Conservation (phyloP, 2,329 filamentous ascomycete genomes). For the Botrytis porri region DNA sequence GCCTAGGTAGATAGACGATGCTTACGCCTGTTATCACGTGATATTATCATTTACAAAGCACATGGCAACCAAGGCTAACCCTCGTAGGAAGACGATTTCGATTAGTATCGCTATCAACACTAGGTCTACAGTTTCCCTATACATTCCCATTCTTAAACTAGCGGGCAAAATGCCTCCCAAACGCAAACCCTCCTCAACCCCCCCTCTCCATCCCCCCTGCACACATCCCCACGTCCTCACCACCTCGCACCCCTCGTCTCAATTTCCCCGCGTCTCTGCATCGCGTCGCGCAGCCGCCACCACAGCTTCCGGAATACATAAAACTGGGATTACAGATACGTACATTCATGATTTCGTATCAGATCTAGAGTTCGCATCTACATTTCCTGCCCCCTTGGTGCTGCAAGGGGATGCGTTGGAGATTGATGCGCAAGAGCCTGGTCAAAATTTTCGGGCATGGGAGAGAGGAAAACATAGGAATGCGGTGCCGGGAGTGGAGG, state of each 20-base stretch:
- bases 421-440: constrained; percentile 24
- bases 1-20: no score
- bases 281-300: constrained; percentile 20
- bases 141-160: fast-evolving
- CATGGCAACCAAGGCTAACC: background rate
- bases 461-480: constrained; percentile 26
- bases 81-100: background rate
- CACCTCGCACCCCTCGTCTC: background rate
- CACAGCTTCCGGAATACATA: constrained; percentile 5
- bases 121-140: no score
- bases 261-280: background rate
- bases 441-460: constrained; percentile 32
- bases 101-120: no score
- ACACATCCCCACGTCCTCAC: background rate
- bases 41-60: background rate
- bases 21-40: background rate
- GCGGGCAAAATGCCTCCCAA: background rate
- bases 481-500: constrained; percentile 24
- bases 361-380: background rate
- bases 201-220: background rate
- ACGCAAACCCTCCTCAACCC: background rate
- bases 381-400: constrained; percentile 32
- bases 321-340: background rate
- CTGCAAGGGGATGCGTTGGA: constrained; percentile 32
- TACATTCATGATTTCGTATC: background rate